These are phyloP conservation scores for Entomortierella parvispora DNA, from an alignment of 192 early-diverging fungal genomes.

Conservation along the genomic window DNA sequence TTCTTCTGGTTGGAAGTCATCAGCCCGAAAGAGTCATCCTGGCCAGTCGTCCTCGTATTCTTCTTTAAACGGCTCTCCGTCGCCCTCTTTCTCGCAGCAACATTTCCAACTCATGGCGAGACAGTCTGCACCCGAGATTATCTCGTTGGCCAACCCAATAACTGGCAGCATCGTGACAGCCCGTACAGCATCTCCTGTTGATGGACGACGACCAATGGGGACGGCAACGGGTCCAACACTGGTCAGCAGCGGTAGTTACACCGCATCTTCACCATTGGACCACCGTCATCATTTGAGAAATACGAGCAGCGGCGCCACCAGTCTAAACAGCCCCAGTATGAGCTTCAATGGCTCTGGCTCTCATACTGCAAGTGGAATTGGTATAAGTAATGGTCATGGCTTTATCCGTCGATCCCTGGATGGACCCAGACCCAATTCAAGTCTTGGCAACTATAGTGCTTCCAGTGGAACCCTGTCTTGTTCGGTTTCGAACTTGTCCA, in stretches of 20 bases:
- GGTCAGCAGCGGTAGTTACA: background rate
- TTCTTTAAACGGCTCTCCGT: background rate
- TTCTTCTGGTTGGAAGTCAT: too few species aligned
- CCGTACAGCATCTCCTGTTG: background rate
- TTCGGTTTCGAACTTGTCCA: background rate
- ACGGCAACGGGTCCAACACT: background rate
- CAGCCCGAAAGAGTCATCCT: too few species aligned
- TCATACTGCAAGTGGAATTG: background rate
- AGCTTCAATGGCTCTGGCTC: too few species aligned
- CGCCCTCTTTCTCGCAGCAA: background rate
- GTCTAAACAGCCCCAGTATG: too few species aligned
- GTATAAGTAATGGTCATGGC: background rate
- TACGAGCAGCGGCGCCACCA: constrained; percentile 1
- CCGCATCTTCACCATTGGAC: background rate
- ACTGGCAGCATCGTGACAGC: constrained; percentile 19
- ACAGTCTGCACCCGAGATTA: constrained; percentile 24
- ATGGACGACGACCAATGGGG: background rate
- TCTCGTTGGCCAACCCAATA: constrained; percentile 19
- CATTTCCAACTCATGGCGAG: constrained; percentile 7
- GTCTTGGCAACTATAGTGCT: constrained; percentile 5
- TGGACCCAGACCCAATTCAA: constrained; percentile 11
- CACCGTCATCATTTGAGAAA: background rate
- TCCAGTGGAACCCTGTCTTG: background rate
- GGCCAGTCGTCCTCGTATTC: background rate
- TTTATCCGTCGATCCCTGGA: constrained; percentile 16